Evolutionary conservation across 768 basidiomycete species (phyloP), one percentile per base, ranked within the genome.

Genomic region (Amanita exitialis): DNA sequence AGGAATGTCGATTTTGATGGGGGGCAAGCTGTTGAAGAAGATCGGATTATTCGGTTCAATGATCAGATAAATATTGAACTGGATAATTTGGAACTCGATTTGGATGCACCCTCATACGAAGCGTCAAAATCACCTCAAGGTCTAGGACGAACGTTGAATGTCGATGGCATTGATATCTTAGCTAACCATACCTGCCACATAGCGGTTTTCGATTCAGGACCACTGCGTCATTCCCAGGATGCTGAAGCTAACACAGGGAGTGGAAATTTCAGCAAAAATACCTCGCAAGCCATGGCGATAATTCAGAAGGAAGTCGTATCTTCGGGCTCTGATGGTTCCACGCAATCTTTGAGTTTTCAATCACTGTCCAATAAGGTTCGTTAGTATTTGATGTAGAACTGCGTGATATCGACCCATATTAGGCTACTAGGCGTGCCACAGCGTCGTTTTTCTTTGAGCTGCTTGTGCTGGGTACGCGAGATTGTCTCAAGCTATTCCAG

Each of bases 391-490:
- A 15, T 21, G 43, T 21, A 49, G 10, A 34, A 20, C 9, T 44
- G 15, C 45, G 13, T 53, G 41, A 47, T 50, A 36, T 56, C 12
- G 45, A 7, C 35, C 45, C 32, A 45, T 44, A 28, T 12, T 58
- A 94, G 90, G 86, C 92, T 10, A 87, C 90, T 8, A 84, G 90
- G 43, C 82, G 91, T 37, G 96, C 93, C 10, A 92, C 95, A 1
- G 82, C 95, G 1, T 83, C 91, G 1, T 97, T 99, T 74, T 99
- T 99, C 76, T 99, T 99, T 63, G 96, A 99, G 66, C 68, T 97
- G 30, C 82, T 99, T 25, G 91, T 98, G 1, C 79, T 99, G 1
- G 85, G 91, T 8, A 97, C 95, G 3, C 83, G 90, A 30, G 94
- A 97, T 64, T 92, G 88, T 62, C 72, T 99, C 57, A 81, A 86